phyloP scores from a whole-genome alignment of 495 filamentous ascomycete species.

The Tuber aestivum region DNA sequence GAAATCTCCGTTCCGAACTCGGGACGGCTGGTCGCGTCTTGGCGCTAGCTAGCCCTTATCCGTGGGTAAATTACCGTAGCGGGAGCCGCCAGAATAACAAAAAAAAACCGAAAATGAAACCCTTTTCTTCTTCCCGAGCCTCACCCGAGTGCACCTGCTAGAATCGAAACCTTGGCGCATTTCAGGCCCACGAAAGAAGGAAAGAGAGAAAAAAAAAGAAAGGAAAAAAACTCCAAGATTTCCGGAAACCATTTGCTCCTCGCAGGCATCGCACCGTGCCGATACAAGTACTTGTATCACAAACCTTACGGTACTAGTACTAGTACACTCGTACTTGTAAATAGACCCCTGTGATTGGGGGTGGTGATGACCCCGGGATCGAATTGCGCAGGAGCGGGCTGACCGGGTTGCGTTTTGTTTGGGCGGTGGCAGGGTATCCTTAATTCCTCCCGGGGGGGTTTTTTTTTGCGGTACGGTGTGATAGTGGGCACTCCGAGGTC shows the following conservation, averaged over 20 bases:
- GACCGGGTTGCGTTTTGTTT: neutral
- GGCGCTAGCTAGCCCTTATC: neutral
- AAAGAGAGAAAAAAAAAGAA: too few species aligned
- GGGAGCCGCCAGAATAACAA: neutral
- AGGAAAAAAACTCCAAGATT: neutral
- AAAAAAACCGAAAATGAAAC: neutral
- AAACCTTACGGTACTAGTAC: neutral
- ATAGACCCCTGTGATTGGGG: neutral
- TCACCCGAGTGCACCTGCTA: too few species aligned
- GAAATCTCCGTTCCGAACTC: neutral
- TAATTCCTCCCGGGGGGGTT: neutral
- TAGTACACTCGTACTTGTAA: neutral
- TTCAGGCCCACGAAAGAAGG: too few species aligned
- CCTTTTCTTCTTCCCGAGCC: too few species aligned
- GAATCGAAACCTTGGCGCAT: too few species aligned
- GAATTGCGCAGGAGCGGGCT: neutral
- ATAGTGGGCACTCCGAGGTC: too few species aligned
- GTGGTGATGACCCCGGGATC: neutral
- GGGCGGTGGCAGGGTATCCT: neutral
- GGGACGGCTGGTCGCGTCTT: neutral
- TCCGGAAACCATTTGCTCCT: neutral
- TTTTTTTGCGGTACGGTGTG: neutral
- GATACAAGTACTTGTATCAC: neutral
- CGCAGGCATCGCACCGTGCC: neutral
- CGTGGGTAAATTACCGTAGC: neutral